These are phyloP conservation scores for Ogataea nakhonphanomensis DNA, from an alignment of 805 yeast genomes.

Conservation along the genomic window DNA sequence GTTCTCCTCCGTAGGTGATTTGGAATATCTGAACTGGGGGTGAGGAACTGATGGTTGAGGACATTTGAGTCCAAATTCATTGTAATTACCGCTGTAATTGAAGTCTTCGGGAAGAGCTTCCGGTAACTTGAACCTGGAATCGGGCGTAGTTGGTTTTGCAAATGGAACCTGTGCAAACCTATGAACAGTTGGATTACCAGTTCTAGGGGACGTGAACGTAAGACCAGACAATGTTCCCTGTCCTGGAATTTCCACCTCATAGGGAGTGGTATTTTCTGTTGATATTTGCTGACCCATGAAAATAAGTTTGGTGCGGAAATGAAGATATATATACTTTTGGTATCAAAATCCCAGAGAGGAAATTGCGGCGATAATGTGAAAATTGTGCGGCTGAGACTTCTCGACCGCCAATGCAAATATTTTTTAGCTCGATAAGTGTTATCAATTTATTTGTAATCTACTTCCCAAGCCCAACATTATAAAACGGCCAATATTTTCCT, in stretches of 20 bases:
- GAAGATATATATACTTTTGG: neutral
- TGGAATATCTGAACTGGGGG: constrained; percentile 20
- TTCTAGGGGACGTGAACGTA: constrained; percentile 17
- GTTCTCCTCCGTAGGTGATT: constrained; percentile 33
- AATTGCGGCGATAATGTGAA: neutral
- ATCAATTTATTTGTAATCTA: neutral
- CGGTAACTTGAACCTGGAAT: constrained; percentile 32
- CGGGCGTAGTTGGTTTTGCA: constrained; percentile 33
- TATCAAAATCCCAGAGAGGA: neutral
- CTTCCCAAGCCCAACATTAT: too few relatives aligned
- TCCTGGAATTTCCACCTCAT: constrained; percentile 19
- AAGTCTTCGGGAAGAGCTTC: constrained; percentile 31
- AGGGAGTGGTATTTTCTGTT: constrained; percentile 21
- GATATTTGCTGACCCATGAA: constrained; percentile 26
- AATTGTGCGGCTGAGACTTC: neutral
- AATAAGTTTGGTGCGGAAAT: neutral
- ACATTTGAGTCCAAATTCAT: constrained; percentile 32
- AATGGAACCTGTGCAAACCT: constrained; percentile 34
- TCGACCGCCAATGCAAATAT: neutral
- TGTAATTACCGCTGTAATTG: constrained; percentile 39
- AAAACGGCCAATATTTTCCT: too few relatives aligned
- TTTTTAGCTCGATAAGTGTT: neutral
- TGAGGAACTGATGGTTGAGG: constrained; percentile 38
- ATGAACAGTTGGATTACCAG: constrained; percentile 21
- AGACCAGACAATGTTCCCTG: constrained; percentile 32